phyloP scores from a whole-genome alignment of 495 filamentous ascomycete species.

The Pyrenula massariospora region DNA sequence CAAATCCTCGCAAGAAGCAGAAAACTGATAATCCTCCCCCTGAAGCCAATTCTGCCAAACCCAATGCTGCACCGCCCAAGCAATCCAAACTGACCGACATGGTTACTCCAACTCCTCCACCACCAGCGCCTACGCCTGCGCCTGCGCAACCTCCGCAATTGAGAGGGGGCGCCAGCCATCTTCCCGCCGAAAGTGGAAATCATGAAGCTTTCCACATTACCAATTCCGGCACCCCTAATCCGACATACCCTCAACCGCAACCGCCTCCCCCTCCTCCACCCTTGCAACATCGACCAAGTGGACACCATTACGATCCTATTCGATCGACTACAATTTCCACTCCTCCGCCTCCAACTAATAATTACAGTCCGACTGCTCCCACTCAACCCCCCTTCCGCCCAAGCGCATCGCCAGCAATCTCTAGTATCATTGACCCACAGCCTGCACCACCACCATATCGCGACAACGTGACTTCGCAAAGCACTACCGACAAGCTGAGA shows the following conservation, averaged over 20 bases:
- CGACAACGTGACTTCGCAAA: neutral
- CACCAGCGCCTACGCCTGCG: slow-evolving; percentile 3
- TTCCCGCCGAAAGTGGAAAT: slow-evolving; percentile 24
- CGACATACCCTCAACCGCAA: slow-evolving; percentile 7
- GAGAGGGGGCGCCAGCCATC: slow-evolving; percentile 6
- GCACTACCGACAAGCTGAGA: neutral
- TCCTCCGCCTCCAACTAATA: slow-evolving; percentile 33
- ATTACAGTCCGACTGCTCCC: slow-evolving; percentile 39
- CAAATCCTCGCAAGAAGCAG: slow-evolving; percentile 31
- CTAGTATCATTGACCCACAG: slow-evolving; percentile 77
- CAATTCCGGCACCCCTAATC: slow-evolving; percentile 2
- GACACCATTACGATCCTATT: slow-evolving; percentile 81
- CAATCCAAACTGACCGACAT: slow-evolving; percentile 9
- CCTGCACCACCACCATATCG: slow-evolving; percentile 22
- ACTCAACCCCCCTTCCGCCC: slow-evolving; percentile 46
- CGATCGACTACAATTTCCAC: slow-evolving; percentile 52
- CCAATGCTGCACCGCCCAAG: slow-evolving; percentile 4
- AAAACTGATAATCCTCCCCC: slow-evolving; percentile 26
- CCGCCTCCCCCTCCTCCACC: slow-evolving; percentile 15
- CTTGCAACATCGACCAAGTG: slow-evolving; percentile 36
- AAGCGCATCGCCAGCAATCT: slow-evolving; percentile 80
- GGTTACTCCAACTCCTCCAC: slow-evolving; percentile 12
- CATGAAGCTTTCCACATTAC: slow-evolving; percentile 21
- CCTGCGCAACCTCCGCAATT: slow-evolving; percentile 2
- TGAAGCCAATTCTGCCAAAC: slow-evolving; percentile 9